These are phyloP conservation scores for Omphalotus guepiniiformis DNA, from an alignment of 768 basidiomycete genomes.

Conservation along the genomic window DNA sequence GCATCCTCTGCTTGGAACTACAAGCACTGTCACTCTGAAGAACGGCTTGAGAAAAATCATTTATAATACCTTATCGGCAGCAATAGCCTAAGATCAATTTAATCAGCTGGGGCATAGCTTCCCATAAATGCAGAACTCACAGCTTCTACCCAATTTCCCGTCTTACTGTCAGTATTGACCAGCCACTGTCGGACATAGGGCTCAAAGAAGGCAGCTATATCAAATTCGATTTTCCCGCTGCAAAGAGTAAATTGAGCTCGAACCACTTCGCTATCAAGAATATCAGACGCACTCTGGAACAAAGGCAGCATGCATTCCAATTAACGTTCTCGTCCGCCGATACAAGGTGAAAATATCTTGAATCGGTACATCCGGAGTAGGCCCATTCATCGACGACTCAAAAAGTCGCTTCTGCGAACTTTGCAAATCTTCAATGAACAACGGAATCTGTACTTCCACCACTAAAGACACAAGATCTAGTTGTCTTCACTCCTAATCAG, in stretches of 20 bases:
- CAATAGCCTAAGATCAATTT: constrained; percentile 54
- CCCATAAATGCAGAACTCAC: constrained; percentile 39
- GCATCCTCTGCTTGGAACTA: constrained; percentile 76
- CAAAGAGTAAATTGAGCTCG: neutral
- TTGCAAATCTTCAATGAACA: constrained; percentile 63
- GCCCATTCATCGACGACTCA: constrained; percentile 82
- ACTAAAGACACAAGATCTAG: constrained; percentile 75
- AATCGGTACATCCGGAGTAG: constrained; percentile 83
- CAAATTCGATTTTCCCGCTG: constrained; percentile 59
- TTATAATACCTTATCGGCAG: constrained; percentile 67
- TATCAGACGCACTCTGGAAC: constrained; percentile 58
- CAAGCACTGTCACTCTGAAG: constrained; percentile 7
- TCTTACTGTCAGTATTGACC: constrained; percentile 82
- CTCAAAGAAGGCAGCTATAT: constrained; percentile 77
- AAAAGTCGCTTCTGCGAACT: constrained; percentile 68
- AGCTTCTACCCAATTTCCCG: constrained; percentile 90
- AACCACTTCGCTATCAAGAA: neutral
- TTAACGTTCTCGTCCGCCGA: constrained; percentile 65
- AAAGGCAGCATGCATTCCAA: constrained; percentile 82
- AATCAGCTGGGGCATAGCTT: too few relatives aligned
- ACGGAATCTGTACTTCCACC: constrained; percentile 64
- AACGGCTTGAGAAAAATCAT: neutral
- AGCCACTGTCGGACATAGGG: constrained; percentile 89
- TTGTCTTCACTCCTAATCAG: constrained; percentile 35
- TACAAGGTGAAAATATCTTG: constrained; percentile 90